Conservation (phyloP, 2,329 filamentous ascomycete genomes). For the Pseudogymnoascus sp. region DNA sequence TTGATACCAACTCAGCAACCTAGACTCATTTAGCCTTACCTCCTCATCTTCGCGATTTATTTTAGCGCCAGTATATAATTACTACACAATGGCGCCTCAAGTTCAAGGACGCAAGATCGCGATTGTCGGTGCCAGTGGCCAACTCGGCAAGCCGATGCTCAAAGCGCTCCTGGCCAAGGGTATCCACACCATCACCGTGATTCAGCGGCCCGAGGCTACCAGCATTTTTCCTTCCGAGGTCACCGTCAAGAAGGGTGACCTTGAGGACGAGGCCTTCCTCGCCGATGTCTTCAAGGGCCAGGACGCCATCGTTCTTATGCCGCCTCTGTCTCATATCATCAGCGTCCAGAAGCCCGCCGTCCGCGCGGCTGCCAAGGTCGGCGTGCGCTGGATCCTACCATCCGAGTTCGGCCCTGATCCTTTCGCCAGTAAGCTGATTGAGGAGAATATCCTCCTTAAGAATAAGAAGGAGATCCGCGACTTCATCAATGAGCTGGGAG, state of each 20-base stretch:
- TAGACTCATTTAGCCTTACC: background rate
- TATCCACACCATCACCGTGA: slow-evolving; percentile 40
- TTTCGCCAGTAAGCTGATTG: slow-evolving; percentile 24
- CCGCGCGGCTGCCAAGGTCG: slow-evolving; percentile 42
- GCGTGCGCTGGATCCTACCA: slow-evolving; percentile 44
- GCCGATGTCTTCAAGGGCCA: slow-evolving; percentile 33
- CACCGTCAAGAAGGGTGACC: slow-evolving; percentile 36
- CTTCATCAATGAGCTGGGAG: slow-evolving; percentile 34
- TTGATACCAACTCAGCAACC: too few relatives aligned
- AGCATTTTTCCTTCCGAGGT: slow-evolving; percentile 35
- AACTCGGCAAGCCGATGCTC: slow-evolving; percentile 1
- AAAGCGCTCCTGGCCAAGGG: slow-evolving; percentile 21
- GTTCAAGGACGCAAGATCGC: slow-evolving; percentile 7
- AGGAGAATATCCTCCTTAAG: slow-evolving; percentile 26
- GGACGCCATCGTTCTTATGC: slow-evolving; percentile 33
- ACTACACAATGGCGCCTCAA: background rate
- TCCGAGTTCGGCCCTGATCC: slow-evolving; percentile 36
- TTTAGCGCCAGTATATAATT: background rate
- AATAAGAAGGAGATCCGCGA: slow-evolving; percentile 19
- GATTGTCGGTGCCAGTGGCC: slow-evolving; percentile 8
- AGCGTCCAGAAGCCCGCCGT: slow-evolving; percentile 38
- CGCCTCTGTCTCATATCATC: slow-evolving; percentile 20
- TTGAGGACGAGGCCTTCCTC: slow-evolving; percentile 35
- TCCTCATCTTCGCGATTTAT: background rate
- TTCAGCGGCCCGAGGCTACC: slow-evolving; percentile 38